Conservation (phyloP, 768 basidiomycete species). For the Strobilomyces dryophilus region DNA sequence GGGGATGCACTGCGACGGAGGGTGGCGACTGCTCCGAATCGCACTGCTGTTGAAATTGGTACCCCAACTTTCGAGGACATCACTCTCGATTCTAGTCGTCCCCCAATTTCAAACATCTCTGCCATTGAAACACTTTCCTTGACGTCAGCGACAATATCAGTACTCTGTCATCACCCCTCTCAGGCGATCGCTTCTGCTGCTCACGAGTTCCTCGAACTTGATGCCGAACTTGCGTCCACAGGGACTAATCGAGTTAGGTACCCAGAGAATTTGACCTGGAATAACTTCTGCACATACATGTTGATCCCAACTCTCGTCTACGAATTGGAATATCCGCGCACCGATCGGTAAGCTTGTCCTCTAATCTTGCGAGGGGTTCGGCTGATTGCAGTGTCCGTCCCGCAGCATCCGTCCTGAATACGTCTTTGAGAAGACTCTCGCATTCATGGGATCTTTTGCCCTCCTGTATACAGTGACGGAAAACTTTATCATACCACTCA, state of each 20-base stretch:
- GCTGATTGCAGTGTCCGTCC: not conserved
- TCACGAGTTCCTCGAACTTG: slow-evolving; percentile 69
- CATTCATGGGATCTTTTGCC: slow-evolving; percentile 94
- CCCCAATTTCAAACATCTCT: slow-evolving; percentile 2
- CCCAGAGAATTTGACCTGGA: slow-evolving; percentile 80
- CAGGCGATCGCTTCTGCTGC: slow-evolving; percentile 63
- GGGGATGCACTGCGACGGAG: slow-evolving; percentile 56
- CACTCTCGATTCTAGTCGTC: slow-evolving; percentile 1
- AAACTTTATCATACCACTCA: slow-evolving; percentile 86
- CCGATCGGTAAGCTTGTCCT: slow-evolving; percentile 55
- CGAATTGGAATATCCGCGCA: slow-evolving; percentile 93
- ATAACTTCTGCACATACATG: slow-evolving; percentile 82
- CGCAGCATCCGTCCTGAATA: slow-evolving; percentile 45
- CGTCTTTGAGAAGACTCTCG: slow-evolving; percentile 59
- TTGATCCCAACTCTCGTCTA: slow-evolving; percentile 92
- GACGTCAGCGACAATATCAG: slow-evolving; percentile 33
- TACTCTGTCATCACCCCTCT: slow-evolving; percentile 63
- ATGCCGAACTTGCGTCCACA: slow-evolving; percentile 68
- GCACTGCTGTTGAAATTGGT: slow-evolving; percentile 3
- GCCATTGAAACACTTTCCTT: slow-evolving; percentile 8
- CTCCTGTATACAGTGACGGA: slow-evolving; percentile 93
- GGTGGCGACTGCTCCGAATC: slow-evolving; percentile 36
- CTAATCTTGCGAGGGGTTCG: not conserved
- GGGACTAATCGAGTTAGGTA: slow-evolving; percentile 69
- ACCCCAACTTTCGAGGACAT: not conserved